Evolutionary conservation across 306 rosid genomes (phyloP).

Genomic region (Quercus wislizeni): DNA sequence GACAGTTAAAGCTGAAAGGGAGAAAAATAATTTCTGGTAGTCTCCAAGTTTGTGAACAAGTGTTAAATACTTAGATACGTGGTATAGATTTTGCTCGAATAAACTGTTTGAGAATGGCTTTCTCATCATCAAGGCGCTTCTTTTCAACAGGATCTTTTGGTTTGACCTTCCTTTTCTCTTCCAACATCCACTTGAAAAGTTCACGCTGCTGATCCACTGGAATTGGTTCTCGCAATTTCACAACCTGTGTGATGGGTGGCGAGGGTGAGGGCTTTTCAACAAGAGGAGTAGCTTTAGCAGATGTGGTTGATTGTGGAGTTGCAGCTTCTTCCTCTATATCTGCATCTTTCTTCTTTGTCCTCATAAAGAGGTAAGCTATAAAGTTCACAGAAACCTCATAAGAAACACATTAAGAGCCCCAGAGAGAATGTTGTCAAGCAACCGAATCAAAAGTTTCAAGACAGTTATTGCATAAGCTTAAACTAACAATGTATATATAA

Average conservation of each 20-base stretch:
- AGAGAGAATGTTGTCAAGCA: constrained; percentile 1
- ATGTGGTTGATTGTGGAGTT: constrained; percentile 34
- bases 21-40: constrained; percentile 6
- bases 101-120: constrained; percentile 78
- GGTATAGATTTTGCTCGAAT: constrained; percentile 82
- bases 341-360: constrained; percentile 71
- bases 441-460: not conserved
- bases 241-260: too few species aligned
- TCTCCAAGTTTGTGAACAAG: not conserved
- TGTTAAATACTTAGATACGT: constrained; percentile 7
- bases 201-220: constrained; percentile 59
- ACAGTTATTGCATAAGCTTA: not conserved
- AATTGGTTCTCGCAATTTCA: constrained; percentile 27
- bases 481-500: too few species aligned
- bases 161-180: constrained; percentile 87
- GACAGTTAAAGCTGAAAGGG: not conserved
- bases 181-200: constrained; percentile 88
- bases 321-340: constrained; percentile 38
- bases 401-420: constrained; percentile 9
- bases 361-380: constrained; percentile 68
- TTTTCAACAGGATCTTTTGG: constrained; percentile 72
- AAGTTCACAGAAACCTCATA: constrained; percentile 31
- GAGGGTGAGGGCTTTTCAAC: not conserved
- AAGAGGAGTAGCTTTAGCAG: constrained; percentile 30
- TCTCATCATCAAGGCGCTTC: constrained; percentile 77